Conservation (phyloP, 306 rosid genomes). For the Castanea sativa region DNA sequence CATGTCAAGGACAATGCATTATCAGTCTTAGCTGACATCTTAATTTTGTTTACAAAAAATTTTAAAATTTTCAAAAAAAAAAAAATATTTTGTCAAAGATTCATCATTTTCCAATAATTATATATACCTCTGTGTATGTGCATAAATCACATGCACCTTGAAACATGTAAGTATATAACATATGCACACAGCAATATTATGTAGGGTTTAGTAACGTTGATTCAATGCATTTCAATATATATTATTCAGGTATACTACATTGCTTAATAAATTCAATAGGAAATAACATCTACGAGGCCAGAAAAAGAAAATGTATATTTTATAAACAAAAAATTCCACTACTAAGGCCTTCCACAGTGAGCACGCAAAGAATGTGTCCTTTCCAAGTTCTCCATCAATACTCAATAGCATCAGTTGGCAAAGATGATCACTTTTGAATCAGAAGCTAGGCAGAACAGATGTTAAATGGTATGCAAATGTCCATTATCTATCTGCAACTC, state of each 20-base stretch:
- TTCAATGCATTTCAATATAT: not conserved
- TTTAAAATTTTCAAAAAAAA: too few relatives aligned
- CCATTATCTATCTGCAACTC: slow-evolving; percentile 1
- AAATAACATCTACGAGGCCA: slow-evolving; percentile 6
- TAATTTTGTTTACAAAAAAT: too few relatives aligned
- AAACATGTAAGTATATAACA: too few relatives aligned
- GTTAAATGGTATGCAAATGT: not conserved
- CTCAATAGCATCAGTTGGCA: not conserved
- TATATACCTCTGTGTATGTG: too few relatives aligned
- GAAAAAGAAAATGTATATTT: not conserved
- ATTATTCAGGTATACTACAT: slow-evolving; percentile 1
- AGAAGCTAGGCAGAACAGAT: not conserved
- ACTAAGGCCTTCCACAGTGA: slow-evolving; percentile 9
- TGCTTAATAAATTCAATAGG: not conserved
- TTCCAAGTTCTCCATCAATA: not conserved
- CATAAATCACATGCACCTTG: too few relatives aligned
- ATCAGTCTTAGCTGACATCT: too few relatives aligned
- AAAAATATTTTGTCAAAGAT: too few relatives aligned
- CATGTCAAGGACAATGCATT: too few relatives aligned
- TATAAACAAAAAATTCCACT: not conserved
- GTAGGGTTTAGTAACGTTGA: not conserved
- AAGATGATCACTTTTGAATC: not conserved
- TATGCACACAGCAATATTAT: too few relatives aligned
- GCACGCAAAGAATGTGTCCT: not conserved
- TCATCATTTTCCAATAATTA: too few relatives aligned